Evolutionary conservation across 106 monocot species (phyloP).

Genomic region (Phalaenopsis aphrodite): DNA sequence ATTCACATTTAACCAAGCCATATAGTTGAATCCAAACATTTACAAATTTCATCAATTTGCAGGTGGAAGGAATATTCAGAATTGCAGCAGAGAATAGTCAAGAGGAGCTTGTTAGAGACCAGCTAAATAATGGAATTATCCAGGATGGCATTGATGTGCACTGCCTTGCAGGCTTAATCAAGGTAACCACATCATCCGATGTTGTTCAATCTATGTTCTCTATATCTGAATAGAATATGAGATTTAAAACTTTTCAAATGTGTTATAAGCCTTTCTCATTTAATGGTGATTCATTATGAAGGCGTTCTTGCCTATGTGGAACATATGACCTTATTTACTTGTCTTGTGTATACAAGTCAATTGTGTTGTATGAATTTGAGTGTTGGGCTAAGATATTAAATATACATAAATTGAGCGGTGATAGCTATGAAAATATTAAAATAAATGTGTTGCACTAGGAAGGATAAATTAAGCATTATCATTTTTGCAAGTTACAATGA

Average conservation of each 20-base stretch:
- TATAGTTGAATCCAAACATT: conserved; percentile 1
- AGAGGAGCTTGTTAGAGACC: conserved; percentile 56
- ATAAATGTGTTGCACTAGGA: too few relatives aligned
- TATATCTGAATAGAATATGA: background rate
- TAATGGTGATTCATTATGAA: background rate
- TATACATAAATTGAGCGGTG: background rate
- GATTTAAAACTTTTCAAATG: background rate
- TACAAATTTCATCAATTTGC: conserved; percentile 9
- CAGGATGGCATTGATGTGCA: conserved; percentile 58
- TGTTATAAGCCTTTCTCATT: background rate
- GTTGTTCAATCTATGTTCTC: background rate
- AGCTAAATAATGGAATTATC: conserved; percentile 45
- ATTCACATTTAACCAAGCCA: background rate
- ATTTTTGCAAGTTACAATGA: too few relatives aligned
- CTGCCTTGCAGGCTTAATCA: conserved; percentile 51
- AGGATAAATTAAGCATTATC: too few relatives aligned
- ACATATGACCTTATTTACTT: background rate
- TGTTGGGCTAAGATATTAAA: background rate
- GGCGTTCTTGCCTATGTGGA: background rate
- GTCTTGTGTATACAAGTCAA: background rate
- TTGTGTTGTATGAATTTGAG: background rate
- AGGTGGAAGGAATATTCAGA: conserved; percentile 63
- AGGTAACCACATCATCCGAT: conserved; percentile 15
- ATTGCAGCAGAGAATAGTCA: conserved; percentile 48
- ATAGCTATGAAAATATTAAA: too few relatives aligned